Conservation (phyloP, 768 basidiomycete genomes). For the Sporobolomyces roseus region DNA sequence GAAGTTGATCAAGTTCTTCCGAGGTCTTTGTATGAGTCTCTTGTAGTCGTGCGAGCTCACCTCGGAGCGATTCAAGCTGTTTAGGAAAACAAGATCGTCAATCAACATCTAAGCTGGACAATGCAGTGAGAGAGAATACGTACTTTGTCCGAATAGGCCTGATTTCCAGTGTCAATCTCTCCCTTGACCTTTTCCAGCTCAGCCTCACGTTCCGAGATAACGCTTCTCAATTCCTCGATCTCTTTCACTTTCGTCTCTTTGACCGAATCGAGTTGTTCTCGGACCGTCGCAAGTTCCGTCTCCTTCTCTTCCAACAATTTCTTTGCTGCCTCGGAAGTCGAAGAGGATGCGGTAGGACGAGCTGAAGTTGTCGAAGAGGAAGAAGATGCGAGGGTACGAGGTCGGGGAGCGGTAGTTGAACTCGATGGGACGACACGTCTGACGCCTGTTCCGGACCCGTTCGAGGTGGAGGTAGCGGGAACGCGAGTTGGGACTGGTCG, state of each 20-base stretch:
- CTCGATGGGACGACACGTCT: no score
- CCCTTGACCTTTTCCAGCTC: neutral
- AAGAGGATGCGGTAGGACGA: neutral
- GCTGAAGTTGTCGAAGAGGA: neutral
- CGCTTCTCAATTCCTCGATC: neutral
- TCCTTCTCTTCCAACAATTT: neutral
- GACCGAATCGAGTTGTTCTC: neutral
- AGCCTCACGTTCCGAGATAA: neutral
- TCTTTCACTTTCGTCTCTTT: neutral
- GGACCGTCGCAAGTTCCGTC: neutral
- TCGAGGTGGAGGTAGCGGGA: neutral
- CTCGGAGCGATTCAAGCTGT: neutral
- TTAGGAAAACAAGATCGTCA: no score
- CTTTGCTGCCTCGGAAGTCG: neutral
- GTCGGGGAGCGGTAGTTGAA: neutral
- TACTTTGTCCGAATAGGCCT: no score
- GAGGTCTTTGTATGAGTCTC: neutral
- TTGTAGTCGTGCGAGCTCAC: conserved; percentile 2
- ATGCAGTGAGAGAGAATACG: no score
- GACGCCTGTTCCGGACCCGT: no score
- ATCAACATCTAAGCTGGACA: no score
- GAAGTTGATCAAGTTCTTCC: neutral
- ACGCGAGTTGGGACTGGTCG: no score
- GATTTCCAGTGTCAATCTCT: neutral
- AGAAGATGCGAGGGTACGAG: neutral